phyloP scores from a whole-genome alignment of 768 basidiomycete species.

The Megacollybia marginata region DNA sequence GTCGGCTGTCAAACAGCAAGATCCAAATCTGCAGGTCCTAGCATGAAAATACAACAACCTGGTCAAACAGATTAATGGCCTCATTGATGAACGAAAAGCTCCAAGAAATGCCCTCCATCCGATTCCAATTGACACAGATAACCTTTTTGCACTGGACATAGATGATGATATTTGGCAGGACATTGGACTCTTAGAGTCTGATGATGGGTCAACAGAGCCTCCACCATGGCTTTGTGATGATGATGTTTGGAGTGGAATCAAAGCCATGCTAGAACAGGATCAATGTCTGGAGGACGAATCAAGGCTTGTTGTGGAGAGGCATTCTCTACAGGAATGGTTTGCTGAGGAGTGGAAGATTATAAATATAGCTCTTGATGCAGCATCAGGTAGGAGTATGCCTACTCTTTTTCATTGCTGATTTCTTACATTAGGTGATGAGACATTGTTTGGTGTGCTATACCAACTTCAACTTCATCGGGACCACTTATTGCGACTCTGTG shows the following conservation, averaged over 20 bases:
- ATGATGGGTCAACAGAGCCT: too few relatives aligned
- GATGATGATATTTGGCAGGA: background rate
- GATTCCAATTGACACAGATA: too few relatives aligned
- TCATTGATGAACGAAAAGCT: too few relatives aligned
- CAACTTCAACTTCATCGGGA: background rate
- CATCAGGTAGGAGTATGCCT: background rate
- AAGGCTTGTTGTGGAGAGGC: slow-evolving; percentile 5
- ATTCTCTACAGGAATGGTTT: slow-evolving; percentile 10
- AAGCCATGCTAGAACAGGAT: slow-evolving; percentile 13
- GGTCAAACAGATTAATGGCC: too few relatives aligned
- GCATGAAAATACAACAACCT: too few relatives aligned
- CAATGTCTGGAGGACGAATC: slow-evolving; percentile 13
- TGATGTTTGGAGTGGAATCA: slow-evolving; percentile 19
- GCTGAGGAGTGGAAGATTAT: slow-evolving; percentile 2
- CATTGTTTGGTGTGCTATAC: background rate
- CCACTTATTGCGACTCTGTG: background rate
- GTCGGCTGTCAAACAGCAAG: too few relatives aligned
- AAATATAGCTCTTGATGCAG: background rate
- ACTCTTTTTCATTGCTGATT: background rate
- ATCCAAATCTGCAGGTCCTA: too few relatives aligned
- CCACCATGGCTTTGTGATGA: slow-evolving; percentile 21
- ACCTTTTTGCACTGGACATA: too few relatives aligned
- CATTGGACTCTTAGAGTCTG: too few relatives aligned
- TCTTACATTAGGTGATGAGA: background rate
- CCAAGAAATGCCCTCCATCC: too few relatives aligned